phyloP scores from a whole-genome alignment of 1,284 basidiomycete species.

The Cutaneotrichosporon arboriforme region DNA sequence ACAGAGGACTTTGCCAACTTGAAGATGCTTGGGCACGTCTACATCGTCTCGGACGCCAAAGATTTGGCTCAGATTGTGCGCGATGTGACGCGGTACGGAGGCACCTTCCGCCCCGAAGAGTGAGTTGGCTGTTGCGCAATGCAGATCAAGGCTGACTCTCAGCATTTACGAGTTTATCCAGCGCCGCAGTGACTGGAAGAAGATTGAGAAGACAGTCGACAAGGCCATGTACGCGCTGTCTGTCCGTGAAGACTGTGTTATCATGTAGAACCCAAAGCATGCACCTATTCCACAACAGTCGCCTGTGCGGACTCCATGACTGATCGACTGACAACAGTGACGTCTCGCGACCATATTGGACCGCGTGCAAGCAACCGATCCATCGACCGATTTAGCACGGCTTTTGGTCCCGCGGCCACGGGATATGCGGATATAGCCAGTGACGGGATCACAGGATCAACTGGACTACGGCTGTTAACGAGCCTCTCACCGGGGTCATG shows the following conservation, averaged over 20 bases:
- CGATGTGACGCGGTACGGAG: slow-evolving; percentile 89
- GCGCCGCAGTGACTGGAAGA: slow-evolving; percentile 89
- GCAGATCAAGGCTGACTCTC: background rate
- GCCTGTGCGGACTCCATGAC: no score
- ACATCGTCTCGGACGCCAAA: slow-evolving; percentile 75
- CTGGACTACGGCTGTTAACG: no score
- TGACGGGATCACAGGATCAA: no score
- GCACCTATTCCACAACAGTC: no score
- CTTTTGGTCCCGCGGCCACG: no score
- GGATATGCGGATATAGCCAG: no score
- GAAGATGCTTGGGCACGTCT: slow-evolving; percentile 95
- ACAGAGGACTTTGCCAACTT: slow-evolving; percentile 83
- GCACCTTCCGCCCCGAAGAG: slow-evolving; percentile 84
- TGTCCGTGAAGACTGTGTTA: slow-evolving; percentile 80
- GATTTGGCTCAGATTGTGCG: slow-evolving; percentile 90
- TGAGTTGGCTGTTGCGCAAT: slow-evolving; percentile 38
- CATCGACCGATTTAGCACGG: no score
- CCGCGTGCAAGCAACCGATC: no score
- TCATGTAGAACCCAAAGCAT: slow-evolving; percentile 43
- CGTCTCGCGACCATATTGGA: background rate
- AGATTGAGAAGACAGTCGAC: slow-evolving; percentile 90
- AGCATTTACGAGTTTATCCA: slow-evolving; percentile 93
- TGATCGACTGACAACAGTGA: no score
- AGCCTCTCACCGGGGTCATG: no score
- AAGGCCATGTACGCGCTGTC: slow-evolving; percentile 76